A percentile compares a stretch with the other conserved stretches of the same genome.
phyloP scores from a whole-genome alignment of 106 monocot species.

The Narthecium ossifragum region DNA sequence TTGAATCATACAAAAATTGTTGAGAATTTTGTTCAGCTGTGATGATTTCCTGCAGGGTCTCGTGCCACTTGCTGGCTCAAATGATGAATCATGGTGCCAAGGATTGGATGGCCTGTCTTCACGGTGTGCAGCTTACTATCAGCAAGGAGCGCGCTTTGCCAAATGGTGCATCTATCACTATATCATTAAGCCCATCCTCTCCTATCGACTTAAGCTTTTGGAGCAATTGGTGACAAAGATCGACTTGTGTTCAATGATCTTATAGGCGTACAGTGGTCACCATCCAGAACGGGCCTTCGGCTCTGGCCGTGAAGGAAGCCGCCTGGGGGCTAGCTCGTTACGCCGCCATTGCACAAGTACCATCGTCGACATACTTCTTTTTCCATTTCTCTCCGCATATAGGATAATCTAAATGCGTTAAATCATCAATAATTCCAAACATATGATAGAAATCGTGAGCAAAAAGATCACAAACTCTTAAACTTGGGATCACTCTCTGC shows the following conservation, averaged over 20 bases:
- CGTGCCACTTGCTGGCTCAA: slow-evolving; percentile 82
- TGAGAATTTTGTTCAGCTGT: neutral
- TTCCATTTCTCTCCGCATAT: too few relatives aligned
- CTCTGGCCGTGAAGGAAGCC: slow-evolving; percentile 62
- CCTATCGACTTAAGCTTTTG: neutral
- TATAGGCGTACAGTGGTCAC: slow-evolving; percentile 90
- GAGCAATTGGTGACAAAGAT: neutral
- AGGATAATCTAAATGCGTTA: too few relatives aligned
- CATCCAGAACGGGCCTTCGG: slow-evolving; percentile 54
- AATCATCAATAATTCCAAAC: too few relatives aligned
- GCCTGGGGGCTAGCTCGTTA: slow-evolving; percentile 67
- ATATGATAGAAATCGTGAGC: neutral
- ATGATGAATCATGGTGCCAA: slow-evolving; percentile 97
- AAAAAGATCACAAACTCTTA: neutral
- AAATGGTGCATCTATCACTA: slow-evolving; percentile 57
- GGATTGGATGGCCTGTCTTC: slow-evolving; percentile 86
- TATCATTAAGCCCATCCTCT: too few relatives aligned
- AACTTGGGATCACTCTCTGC: too few relatives aligned
- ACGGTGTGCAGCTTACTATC: slow-evolving; percentile 74
- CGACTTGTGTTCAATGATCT: neutral
- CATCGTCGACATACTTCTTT: neutral
- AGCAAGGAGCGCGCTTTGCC: slow-evolving; percentile 87
- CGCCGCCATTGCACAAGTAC: slow-evolving; percentile 60
- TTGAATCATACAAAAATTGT: neutral
- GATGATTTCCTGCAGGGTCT: too few relatives aligned